Conservation (phyloP, 73 alveolate species). For the Paramecium caudatum region DNA sequence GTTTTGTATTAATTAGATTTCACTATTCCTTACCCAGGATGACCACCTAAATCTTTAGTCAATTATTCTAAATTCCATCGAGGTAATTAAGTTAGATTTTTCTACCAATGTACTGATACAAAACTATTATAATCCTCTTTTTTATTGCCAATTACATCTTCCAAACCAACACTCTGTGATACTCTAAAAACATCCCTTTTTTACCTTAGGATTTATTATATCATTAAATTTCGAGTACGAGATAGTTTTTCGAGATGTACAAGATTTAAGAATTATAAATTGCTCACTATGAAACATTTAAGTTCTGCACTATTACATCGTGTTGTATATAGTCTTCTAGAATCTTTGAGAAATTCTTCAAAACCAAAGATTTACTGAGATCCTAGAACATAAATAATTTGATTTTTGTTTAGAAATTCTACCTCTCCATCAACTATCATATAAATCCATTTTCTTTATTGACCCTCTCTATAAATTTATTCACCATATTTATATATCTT, state of each 20-base stretch:
- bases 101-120: neutral
- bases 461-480: neutral
- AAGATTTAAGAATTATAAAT: slow-evolving; percentile 3
- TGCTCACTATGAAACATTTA: neutral
- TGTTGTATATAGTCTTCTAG: slow-evolving; percentile 3
- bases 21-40: neutral
- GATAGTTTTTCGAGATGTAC: neutral
- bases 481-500: slow-evolving; percentile 47
- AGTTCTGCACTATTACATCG: neutral
- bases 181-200: neutral
- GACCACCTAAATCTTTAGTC: slow-evolving; percentile 22
- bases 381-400: slow-evolving; percentile 7
- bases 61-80: slow-evolving; percentile 51
- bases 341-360: neutral
- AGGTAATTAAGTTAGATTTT: slow-evolving; percentile 6
- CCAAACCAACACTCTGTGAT: too few relatives aligned
- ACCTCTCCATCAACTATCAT: slow-evolving; percentile 40
- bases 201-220: slow-evolving; percentile 1
- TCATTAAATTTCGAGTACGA: slow-evolving; percentile 1
- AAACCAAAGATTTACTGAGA: neutral
- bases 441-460: neutral
- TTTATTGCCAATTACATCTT: too few relatives aligned
- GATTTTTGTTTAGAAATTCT: neutral
- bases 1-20: slow-evolving; percentile 1
- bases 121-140: neutral